These are phyloP conservation scores for Citeromyces matritensis DNA, from an alignment of 805 yeast species.

Conservation along the genomic window DNA sequence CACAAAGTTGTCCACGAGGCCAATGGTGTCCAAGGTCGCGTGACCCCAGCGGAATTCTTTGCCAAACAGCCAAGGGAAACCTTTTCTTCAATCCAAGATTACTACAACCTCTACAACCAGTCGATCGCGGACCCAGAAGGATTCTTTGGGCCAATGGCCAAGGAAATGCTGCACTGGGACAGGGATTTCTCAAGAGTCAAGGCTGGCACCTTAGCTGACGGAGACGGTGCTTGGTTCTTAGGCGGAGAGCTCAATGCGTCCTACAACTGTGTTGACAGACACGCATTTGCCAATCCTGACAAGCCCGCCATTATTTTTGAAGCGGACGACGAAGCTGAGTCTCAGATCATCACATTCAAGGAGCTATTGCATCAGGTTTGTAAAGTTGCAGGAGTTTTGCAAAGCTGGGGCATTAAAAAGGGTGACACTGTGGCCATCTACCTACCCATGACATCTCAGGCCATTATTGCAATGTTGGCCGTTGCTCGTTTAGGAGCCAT, in stretches of 20 bases:
- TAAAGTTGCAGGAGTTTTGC: constrained; percentile 73
- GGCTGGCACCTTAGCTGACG: constrained; percentile 52
- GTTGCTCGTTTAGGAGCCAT: constrained; percentile 89
- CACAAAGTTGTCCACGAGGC: constrained; percentile 50
- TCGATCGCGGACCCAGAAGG: constrained; percentile 67
- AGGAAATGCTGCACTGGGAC: constrained; percentile 65
- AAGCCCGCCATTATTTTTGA: constrained; percentile 81
- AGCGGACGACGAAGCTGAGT: constrained; percentile 79
- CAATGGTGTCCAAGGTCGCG: constrained; percentile 29
- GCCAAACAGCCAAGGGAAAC: constrained; percentile 48
- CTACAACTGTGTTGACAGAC: constrained; percentile 91
- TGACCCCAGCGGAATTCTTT: constrained; percentile 38
- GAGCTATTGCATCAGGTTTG: constrained; percentile 77
- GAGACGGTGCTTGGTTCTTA: constrained; percentile 86
- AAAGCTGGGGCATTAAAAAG: constrained; percentile 73
- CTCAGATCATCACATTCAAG: constrained; percentile 65
- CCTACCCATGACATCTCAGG: constrained; percentile 97
- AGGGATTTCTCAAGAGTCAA: constrained; percentile 53
- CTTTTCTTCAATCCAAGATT: constrained; percentile 47
- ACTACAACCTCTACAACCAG: constrained; percentile 52
- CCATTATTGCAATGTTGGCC: constrained; percentile 87
- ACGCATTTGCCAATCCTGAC: constrained; percentile 78
- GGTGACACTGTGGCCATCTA: constrained; percentile 97
- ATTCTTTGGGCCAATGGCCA: constrained; percentile 71
- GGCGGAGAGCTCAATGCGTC: constrained; percentile 89